Base-by-base conservation (phyloP, 2,329 filamentous ascomycete species). In the Bipolaris sorokiniana region DNA sequence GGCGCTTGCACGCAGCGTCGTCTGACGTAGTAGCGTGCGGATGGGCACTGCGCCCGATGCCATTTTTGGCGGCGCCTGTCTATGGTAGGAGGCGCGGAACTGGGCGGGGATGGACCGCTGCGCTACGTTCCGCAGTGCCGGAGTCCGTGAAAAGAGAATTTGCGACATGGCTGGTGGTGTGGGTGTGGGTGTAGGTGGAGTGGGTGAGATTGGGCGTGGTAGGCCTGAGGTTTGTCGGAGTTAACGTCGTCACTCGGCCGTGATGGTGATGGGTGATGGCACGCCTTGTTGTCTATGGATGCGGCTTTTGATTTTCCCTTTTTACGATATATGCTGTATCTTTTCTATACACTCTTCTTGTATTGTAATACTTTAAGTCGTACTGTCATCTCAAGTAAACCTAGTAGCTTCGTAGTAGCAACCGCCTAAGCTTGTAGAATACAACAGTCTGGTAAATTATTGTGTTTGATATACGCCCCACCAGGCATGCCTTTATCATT, bases 1-100 rank as follows among this genome's bases (percentile, higher is more conserved):
- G 44, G 64, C 60, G 46, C 64, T 61, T 50, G 69, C 62, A 53
- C 65, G 69, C 26, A 68, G 67, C 7, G 64, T 65, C 42, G 67
- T 66, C 61, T 60, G 65, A 57, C 69, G 71, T 54, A 75, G 63
- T 45, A 75, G 62, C 11, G 64, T 62, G 55, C 68, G 70, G 54
- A 73, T 67, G 55, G 67, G 59, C 22, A 59, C 58, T 37, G 64
- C 58, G 51, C 65, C 63, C 7, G 64, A 48, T 15, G 69, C 55
- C 69, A 74, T 72, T 42, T 65, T 68, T 45, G 62, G 61, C 9
- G 54, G 49, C 28, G 54, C 56, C 31, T 63, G 59, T 36, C 58
- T 55, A 48, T 68, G 65, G 54, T 64, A 65, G 1, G 51, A 48
- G 23, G 59, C 54, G 33, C 38, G 26, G 13, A 52, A 51, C 18